These are phyloP conservation scores for Tolypocladium pustulatum DNA, from an alignment of 2,329 filamentous ascomycete genomes.

Conservation along the genomic window DNA sequence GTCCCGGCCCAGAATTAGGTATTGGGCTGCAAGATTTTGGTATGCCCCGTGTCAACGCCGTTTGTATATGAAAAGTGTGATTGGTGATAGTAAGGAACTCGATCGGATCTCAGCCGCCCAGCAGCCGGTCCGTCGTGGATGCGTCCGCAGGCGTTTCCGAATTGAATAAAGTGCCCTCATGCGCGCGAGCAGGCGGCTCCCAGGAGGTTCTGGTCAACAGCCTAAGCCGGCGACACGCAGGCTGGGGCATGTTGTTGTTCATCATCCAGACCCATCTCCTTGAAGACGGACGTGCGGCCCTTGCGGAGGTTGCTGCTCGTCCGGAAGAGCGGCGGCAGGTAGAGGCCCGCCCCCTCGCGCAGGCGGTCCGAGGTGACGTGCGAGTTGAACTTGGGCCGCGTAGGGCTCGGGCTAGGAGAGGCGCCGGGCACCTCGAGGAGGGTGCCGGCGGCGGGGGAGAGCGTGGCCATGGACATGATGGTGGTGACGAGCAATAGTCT, in stretches of 20 bases:
- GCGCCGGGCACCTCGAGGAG: background rate
- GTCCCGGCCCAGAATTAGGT: background rate
- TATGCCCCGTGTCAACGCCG: background rate
- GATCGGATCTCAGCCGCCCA: background rate
- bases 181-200: background rate
- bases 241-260: conserved; percentile 13
- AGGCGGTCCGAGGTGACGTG: conserved; percentile 39
- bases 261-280: conserved; percentile 35
- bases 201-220: background rate
- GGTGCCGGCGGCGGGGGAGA: background rate
- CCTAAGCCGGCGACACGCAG: background rate
- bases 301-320: conserved; percentile 36
- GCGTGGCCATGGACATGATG: background rate
- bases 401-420: conserved; percentile 5
- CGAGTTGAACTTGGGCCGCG: conserved; percentile 39
- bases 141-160: background rate
- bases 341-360: conserved; percentile 32
- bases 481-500: background rate
- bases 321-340: conserved; percentile 25
- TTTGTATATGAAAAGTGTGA: background rate
- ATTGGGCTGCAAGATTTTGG: background rate
- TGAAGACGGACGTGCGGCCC: conserved; percentile 41
- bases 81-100: too few relatives aligned
- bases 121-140: background rate
- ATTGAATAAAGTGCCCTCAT: background rate